Evolutionary conservation across 768 basidiomycete species (phyloP).

Genomic region (Lentinula detonsa): DNA sequence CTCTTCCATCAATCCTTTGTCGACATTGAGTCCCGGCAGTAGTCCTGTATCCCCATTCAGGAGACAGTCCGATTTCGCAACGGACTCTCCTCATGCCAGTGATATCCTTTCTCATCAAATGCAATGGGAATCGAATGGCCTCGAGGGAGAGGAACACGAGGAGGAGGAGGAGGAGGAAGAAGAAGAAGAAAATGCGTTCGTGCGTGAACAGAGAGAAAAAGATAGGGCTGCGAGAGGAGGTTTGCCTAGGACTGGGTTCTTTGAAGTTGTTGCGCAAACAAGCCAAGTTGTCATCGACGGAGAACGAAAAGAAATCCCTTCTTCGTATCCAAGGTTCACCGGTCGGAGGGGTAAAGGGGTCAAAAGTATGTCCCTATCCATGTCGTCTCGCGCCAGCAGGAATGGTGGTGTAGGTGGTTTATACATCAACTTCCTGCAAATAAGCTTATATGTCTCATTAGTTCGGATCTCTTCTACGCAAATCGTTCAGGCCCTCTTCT

Average conservation of each 20-base stretch:
- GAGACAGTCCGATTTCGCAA: conserved; percentile 20
- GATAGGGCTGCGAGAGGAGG: conserved; percentile 11
- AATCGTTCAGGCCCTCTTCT: conserved; percentile 1
- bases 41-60: conserved; percentile 30
- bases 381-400: neutral
- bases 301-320: conserved; percentile 36
- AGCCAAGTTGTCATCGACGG: conserved; percentile 43
- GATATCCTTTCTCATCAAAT: conserved; percentile 64
- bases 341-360: neutral
- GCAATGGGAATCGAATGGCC: conserved; percentile 37
- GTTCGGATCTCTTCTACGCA: neutral
- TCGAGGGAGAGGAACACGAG: conserved; percentile 32
- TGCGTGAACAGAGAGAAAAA: conserved; percentile 24
- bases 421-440: neutral
- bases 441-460: neutral
- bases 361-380: neutral
- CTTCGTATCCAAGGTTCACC: conserved; percentile 35
- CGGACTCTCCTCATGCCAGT: conserved; percentile 50
- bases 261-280: conserved; percentile 27
- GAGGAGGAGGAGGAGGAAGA: conserved; percentile 23
- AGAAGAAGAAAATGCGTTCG: neutral
- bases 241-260: conserved; percentile 24
- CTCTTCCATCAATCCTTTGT: conserved; percentile 66
- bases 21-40: conserved; percentile 59
- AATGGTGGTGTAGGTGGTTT: neutral